Conservation (phyloP, 2,329 filamentous ascomycete species). For the Pseudogymnoascus sp. region DNA sequence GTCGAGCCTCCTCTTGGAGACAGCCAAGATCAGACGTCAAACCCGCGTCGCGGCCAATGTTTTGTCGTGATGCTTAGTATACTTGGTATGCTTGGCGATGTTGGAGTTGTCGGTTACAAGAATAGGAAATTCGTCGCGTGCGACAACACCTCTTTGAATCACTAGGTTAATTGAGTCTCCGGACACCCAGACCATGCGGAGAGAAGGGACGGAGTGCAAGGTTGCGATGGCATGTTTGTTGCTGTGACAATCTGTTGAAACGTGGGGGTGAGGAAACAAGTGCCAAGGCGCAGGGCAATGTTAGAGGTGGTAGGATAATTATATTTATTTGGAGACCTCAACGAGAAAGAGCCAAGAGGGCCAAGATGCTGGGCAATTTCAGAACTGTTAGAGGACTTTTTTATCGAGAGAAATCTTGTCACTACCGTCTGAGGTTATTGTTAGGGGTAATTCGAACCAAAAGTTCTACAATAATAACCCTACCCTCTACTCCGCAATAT, state of each 20-base stretch:
- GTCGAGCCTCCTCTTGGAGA: background rate
- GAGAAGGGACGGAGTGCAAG: background rate
- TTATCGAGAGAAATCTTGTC: background rate
- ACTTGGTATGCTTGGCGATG: background rate
- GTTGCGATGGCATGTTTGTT: background rate
- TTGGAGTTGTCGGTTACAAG: background rate
- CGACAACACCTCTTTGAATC: background rate
- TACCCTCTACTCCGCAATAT: background rate
- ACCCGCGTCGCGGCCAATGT: background rate
- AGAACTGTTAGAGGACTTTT: background rate
- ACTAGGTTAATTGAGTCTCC: background rate
- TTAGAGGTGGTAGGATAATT: background rate
- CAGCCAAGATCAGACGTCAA: constrained; percentile 6
- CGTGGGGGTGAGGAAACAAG: background rate
- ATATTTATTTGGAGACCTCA: background rate
- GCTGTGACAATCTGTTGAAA: background rate
- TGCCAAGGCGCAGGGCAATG: background rate
- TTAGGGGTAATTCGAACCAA: background rate
- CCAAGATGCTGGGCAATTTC: background rate
- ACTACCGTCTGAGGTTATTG: background rate
- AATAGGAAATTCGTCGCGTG: background rate
- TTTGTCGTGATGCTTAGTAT: background rate
- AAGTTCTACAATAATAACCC: background rate
- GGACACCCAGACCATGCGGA: background rate
- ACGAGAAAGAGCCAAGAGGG: background rate